Conservation (phyloP, 306 rosid genomes). For the Lathyrus oleraceus region DNA sequence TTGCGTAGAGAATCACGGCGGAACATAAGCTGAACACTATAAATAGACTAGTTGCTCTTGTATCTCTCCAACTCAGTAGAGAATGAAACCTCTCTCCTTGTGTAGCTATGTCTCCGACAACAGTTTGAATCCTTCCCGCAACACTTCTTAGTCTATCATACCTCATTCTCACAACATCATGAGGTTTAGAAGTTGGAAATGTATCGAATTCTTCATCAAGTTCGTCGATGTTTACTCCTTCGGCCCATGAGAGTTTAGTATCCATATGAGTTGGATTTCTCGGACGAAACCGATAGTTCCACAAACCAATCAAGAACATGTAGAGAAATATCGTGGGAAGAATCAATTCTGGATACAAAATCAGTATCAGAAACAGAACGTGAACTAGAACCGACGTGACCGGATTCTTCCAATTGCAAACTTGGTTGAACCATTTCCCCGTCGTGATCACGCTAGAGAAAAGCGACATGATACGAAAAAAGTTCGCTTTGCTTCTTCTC, state of each 20-base stretch:
- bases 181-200: slow-evolving; percentile 70
- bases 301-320: slow-evolving; percentile 91
- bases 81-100: slow-evolving; percentile 93
- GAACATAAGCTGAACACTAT: slow-evolving; percentile 64
- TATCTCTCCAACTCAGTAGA: slow-evolving; percentile 87
- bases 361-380: slow-evolving; percentile 68
- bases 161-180: slow-evolving; percentile 76
- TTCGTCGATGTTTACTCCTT: slow-evolving; percentile 74
- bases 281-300: slow-evolving; percentile 83
- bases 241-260: slow-evolving; percentile 87
- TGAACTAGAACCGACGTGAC: slow-evolving; percentile 79
- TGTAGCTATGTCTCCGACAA: slow-evolving; percentile 94
- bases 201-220: slow-evolving; percentile 97
- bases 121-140: slow-evolving; percentile 88
- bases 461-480: slow-evolving; percentile 83
- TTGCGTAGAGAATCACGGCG: slow-evolving; percentile 68
- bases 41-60: slow-evolving; percentile 86
- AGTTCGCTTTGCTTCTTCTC: slow-evolving; percentile 98
- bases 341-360: slow-evolving; percentile 85
- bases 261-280: slow-evolving; percentile 89
- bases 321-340: slow-evolving; percentile 86
- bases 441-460: slow-evolving; percentile 60
- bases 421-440: slow-evolving; percentile 76
- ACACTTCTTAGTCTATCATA: slow-evolving; percentile 89
- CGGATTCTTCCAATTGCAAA: slow-evolving; percentile 81